Evolutionary conservation across 495 filamentous ascomycete genomes (phyloP).

Genomic region (Penicillium atrosanguineum): DNA sequence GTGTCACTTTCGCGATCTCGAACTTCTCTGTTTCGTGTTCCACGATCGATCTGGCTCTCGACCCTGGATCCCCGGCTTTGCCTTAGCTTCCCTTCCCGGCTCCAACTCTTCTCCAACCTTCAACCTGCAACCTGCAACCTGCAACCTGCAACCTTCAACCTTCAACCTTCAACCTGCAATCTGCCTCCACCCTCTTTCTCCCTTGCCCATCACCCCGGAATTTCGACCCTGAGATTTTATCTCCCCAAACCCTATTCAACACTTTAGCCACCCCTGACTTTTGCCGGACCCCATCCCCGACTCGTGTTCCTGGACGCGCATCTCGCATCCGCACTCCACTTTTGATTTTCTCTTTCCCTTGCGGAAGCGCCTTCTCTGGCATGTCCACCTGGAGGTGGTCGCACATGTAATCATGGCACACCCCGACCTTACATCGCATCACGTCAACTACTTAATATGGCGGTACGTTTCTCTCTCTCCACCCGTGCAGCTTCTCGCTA

Average conservation of each 20-base stretch:
- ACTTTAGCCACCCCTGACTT: not conserved
- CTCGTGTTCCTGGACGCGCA: not conserved
- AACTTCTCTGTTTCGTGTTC: conserved; percentile 16
- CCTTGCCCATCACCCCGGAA: conserved; percentile 2
- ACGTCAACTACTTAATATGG: conserved; percentile 98
- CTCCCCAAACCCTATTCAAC: not conserved
- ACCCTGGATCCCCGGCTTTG: not conserved
- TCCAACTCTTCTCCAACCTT: conserved; percentile 1
- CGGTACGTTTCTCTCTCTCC: conserved; percentile 62
- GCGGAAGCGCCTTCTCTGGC: conserved; percentile 29
- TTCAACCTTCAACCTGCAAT: not conserved
- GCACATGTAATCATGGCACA: conserved; percentile 51
- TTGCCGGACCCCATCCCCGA: conserved; percentile 1
- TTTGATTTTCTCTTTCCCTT: conserved; percentile 30
- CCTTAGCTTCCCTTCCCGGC: conserved; percentile 4
- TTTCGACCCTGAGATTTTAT: conserved; percentile 3
- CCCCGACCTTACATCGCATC: conserved; percentile 74
- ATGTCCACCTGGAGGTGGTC: conserved; percentile 40
- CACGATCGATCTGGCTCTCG: conserved; percentile 1
- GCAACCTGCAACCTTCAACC: conserved; percentile 2
- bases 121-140: conserved; percentile 6
- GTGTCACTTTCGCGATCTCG: conserved; percentile 9
- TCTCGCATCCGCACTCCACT: conserved; percentile 16
- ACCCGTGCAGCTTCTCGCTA: not conserved
- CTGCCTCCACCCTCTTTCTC: not conserved